phyloP scores from a whole-genome alignment of 2,329 filamentous ascomycete species.

The Parafenestella ontariensis region DNA sequence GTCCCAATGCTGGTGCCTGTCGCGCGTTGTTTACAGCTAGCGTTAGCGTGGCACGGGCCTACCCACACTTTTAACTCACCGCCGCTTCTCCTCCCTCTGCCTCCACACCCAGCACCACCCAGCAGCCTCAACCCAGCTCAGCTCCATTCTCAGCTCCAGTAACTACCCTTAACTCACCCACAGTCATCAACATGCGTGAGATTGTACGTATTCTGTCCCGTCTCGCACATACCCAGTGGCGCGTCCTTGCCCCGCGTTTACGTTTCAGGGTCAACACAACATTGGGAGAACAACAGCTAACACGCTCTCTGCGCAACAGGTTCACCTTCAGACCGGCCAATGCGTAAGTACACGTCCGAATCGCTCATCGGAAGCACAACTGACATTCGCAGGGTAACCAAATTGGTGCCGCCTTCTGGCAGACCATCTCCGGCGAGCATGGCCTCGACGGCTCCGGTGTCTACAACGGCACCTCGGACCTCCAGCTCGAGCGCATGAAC shows the following conservation, averaged over 20 bases:
- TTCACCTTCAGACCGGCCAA: conserved; percentile 99
- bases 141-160: conserved; percentile 41
- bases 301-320: conserved; percentile 66
- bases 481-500: conserved; percentile 99
- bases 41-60: conserved; percentile 27
- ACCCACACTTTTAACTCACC: conserved; percentile 40
- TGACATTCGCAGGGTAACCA: conserved; percentile 85
- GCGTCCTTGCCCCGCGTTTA: conserved; percentile 53
- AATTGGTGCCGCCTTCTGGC: conserved; percentile 99
- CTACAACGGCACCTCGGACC: conserved; percentile 97
- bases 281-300: conserved; percentile 64
- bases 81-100: conserved; percentile 37
- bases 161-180: conserved; percentile 29
- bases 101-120: conserved; percentile 42
- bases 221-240: conserved; percentile 55
- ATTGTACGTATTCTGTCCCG: conserved; percentile 62
- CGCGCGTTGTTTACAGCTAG: conserved; percentile 26
- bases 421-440: conserved; percentile 72
- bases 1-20: conserved; percentile 22
- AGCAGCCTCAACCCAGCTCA: conserved; percentile 36
- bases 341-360: conserved; percentile 72
- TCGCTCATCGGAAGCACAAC: conserved; percentile 20
- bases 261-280: conserved; percentile 47
- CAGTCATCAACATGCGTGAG: conserved; percentile 67
- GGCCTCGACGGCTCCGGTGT: conserved; percentile 97